A percentile compares a stretch with the other conserved stretches of the same genome.
Evolutionary conservation across 345 rosid species (phyloP).

Genomic region (Salix arbutifolia): DNA sequence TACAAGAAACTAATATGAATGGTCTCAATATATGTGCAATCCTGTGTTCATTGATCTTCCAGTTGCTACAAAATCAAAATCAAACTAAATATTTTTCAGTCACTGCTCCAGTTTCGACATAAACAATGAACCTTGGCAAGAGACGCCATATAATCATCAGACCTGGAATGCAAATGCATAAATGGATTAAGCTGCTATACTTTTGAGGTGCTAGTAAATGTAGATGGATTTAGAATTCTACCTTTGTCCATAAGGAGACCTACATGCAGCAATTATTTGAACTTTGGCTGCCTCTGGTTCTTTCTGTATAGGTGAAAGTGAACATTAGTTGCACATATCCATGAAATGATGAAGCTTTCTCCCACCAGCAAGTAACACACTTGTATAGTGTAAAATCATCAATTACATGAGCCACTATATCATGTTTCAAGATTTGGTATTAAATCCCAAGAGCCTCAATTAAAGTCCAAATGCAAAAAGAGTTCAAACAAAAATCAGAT

Average conservation of each 20-base stretch:
- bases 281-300: conserved; percentile 59
- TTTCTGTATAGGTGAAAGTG: conserved; percentile 39
- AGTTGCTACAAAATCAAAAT: background rate
- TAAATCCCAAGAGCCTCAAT: background rate
- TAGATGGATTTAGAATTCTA: conserved; percentile 15
- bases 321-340: background rate
- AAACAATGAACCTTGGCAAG: conserved; percentile 79
- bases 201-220: background rate
- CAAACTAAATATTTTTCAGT: conserved; percentile 9
- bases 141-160: conserved; percentile 83
- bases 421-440: background rate
- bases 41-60: background rate
- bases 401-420: background rate
- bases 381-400: background rate
- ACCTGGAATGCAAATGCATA: conserved; percentile 42
- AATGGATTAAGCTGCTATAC: background rate
- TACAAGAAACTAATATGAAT: background rate
- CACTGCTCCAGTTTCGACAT: conserved; percentile 58
- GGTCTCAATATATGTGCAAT: background rate
- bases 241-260: conserved; percentile 77
- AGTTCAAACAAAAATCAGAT: background rate
- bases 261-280: conserved; percentile 54
- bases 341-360: background rate
- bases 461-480: background rate
- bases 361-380: background rate